Conservation (phyloP, 2,329 filamentous ascomycete genomes). For the Fusarium nematophilum region DNA sequence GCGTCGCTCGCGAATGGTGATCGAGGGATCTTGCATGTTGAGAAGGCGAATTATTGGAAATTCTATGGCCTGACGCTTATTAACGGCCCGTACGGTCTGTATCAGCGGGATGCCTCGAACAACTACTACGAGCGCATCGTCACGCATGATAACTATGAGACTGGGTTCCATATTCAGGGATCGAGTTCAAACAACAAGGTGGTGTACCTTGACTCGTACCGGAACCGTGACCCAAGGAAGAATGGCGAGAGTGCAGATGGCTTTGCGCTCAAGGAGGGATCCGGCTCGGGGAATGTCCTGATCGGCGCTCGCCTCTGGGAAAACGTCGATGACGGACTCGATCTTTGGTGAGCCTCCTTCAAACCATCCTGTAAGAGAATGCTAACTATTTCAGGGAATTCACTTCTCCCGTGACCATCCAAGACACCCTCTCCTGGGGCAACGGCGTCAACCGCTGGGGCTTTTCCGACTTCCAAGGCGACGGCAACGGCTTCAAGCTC, state of each 20-base stretch:
- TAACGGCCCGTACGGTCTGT: slow-evolving; percentile 52
- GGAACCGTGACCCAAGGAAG: slow-evolving; percentile 58
- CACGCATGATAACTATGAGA: slow-evolving; percentile 52
- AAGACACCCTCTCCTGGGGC: slow-evolving; percentile 56
- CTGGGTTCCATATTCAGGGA: slow-evolving; percentile 50
- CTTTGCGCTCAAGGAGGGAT: slow-evolving; percentile 59
- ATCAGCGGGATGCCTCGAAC: slow-evolving; percentile 47
- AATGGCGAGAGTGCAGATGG: slow-evolving; percentile 62
- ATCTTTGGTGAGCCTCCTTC: no score
- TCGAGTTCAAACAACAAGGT: slow-evolving; percentile 49
- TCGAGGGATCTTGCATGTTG: slow-evolving; percentile 59
- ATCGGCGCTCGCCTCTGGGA: slow-evolving; percentile 58
- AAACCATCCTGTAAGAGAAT: no score
- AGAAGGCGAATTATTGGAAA: slow-evolving; percentile 56
- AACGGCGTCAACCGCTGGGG: slow-evolving; percentile 58
- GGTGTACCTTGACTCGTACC: slow-evolving; percentile 55
- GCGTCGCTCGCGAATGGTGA: slow-evolving; percentile 52
- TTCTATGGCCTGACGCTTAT: slow-evolving; percentile 50
- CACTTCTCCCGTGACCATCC: slow-evolving; percentile 52
- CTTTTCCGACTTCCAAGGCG: slow-evolving; percentile 54
- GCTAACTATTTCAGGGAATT: no score
- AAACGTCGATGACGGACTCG: slow-evolving; percentile 59
- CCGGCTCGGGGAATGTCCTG: slow-evolving; percentile 57
- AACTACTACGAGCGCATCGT: slow-evolving; percentile 50
- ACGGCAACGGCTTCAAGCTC: slow-evolving; percentile 60